Evolutionary conservation across 108 stramenopile species (phyloP), one percentile per base, ranked within the genome.

Genomic region (Cyclotella sp.): DNA sequence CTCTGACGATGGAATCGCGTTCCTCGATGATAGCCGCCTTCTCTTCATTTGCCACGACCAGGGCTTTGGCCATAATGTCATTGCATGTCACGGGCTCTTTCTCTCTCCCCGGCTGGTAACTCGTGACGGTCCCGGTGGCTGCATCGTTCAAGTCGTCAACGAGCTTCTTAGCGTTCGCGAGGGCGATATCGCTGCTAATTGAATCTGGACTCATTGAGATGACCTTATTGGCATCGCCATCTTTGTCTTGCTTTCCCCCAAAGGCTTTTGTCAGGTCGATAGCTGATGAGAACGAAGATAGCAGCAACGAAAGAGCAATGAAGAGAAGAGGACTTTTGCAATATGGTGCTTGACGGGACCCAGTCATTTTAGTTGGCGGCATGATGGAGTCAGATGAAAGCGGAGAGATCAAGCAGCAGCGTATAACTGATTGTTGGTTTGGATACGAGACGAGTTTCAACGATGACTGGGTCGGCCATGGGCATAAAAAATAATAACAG

Each of bases 31-130:
- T 46, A 13, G 70, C 73, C 3, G 76, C 79, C 72, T 86, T 86
- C 44, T 81, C 85, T 55, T 86, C 85, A 24, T 84, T 84, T 34
- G 85, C 74, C 24, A 73, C 53, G 11, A 81, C 85, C 39, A 86
- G 49, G 1, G 85, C 80, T 41, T 81, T 80, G 26, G 83, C 83
- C 75, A 86, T 70, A 19, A 83, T 83, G 26, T 76, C 79, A 64
- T 86, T 75, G 54, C 85, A 86, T 7, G 82, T 71, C 30, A 68
- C 82, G 5, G 77, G 71, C 47, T 79, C 84, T 51, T 76, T 70
- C 53, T 76, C 80, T 16, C 65, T 61, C 15, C 70, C 70, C 16
- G 74, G 70, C 47, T 75, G 65, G 22, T 81, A 81, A 4, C 58
- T 69, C 39, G 74, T 82, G 27, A 82, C 54, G 0, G 81, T 82